Evolutionary conservation across 129 eudicot genomes (phyloP).

Genomic region (Artemisia annua): DNA sequence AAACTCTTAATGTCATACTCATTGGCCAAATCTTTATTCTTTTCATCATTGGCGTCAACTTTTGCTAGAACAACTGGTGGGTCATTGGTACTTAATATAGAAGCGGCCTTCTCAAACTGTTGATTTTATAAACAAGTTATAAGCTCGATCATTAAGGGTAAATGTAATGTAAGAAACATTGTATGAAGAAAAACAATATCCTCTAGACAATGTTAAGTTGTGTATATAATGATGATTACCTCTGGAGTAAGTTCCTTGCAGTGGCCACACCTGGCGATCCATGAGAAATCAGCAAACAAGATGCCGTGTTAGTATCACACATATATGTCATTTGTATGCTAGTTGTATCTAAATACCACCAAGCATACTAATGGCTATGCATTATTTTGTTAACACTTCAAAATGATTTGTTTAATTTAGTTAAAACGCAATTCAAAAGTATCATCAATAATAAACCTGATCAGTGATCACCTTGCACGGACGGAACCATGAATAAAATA

Average conservation of each 20-base stretch:
- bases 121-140: constrained; percentile 14
- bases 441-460: constrained; percentile 5
- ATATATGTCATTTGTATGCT: background rate
- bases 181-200: background rate
- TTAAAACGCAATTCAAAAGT: background rate
- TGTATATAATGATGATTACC: constrained; percentile 32
- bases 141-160: constrained; percentile 16
- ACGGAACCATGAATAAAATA: too few relatives aligned
- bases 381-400: background rate
- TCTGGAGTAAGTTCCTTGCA: constrained; percentile 88
- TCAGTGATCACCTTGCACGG: background rate
- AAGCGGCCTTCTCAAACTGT: constrained; percentile 85
- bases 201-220: background rate
- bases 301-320: background rate
- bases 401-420: too few relatives aligned
- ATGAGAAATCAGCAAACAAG: background rate
- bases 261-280: constrained; percentile 81
- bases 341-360: background rate
- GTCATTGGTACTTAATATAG: constrained; percentile 50
- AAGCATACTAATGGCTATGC: background rate
- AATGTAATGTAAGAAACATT: background rate
- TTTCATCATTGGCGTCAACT: constrained; percentile 78
- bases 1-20: constrained; percentile 64
- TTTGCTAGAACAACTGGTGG: constrained; percentile 69
- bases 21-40: constrained; percentile 62